Evolutionary conservation across 1,139 yeast species (phyloP).

Genomic region (Saccharomyces uvarum): DNA sequence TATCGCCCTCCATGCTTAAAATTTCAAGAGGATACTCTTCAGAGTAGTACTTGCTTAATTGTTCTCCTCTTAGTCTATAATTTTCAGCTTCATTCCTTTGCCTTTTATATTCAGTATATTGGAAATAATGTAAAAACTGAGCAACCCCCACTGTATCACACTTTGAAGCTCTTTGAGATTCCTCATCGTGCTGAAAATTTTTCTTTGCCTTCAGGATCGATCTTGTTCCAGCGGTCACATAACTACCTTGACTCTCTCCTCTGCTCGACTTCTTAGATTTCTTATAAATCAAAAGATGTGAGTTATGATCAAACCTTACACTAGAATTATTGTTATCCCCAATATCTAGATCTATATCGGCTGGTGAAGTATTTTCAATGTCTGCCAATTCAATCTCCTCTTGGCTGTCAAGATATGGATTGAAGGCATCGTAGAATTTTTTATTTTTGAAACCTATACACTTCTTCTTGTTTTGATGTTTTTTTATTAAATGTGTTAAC

Average conservation of each 20-base stretch:
- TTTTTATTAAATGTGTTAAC: slow-evolving; percentile 11
- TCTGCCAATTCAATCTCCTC: slow-evolving; percentile 3
- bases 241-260: neutral
- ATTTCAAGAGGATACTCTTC: slow-evolving; percentile 17
- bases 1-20: slow-evolving; percentile 5
- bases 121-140: slow-evolving; percentile 18
- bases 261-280: slow-evolving; percentile 8
- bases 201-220: slow-evolving; percentile 22
- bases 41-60: slow-evolving; percentile 21
- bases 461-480: slow-evolving; percentile 6
- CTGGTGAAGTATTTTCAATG: slow-evolving; percentile 2
- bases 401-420: slow-evolving; percentile 1
- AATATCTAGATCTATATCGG: slow-evolving; percentile 5
- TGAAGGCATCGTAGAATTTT: slow-evolving; percentile 15
- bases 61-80: slow-evolving; percentile 22
- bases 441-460: slow-evolving; percentile 15
- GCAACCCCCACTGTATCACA: slow-evolving; percentile 24
- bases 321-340: slow-evolving; percentile 9
- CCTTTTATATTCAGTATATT: slow-evolving; percentile 19
- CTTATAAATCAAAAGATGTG: slow-evolving; percentile 22
- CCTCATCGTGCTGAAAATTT: slow-evolving; percentile 18
- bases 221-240: slow-evolving; percentile 6
- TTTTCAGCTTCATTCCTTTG: slow-evolving; percentile 17
- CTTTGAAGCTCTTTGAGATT: slow-evolving; percentile 18
- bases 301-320: slow-evolving; percentile 22